phyloP scores from a whole-genome alignment of 2,329 filamentous ascomycete species.

The Aureobasidium melanogenum region DNA sequence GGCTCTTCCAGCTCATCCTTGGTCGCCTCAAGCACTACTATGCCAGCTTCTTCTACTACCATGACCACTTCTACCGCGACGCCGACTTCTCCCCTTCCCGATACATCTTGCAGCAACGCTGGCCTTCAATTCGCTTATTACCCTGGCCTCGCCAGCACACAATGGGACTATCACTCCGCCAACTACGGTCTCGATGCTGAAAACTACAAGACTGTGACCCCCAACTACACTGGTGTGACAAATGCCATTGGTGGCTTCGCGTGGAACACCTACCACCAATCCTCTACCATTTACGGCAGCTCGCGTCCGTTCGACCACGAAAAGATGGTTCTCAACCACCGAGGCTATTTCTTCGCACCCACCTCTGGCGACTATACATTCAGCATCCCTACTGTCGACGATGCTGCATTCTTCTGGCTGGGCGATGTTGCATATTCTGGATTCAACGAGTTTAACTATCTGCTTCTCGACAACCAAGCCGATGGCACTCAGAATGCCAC shows the following conservation, averaged over 20 bases:
- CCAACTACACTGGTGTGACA: not conserved
- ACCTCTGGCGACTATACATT: not conserved
- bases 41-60: not conserved
- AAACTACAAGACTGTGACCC: not conserved
- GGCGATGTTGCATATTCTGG: not conserved
- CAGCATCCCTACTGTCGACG: not conserved
- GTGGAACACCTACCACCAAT: not conserved
- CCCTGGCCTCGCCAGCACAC: not conserved
- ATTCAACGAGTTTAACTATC: not conserved
- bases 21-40: not conserved
- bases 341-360: not conserved
- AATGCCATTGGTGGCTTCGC: not conserved
- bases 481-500: not conserved
- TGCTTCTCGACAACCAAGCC: not conserved
- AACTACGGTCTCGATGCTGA: not conserved
- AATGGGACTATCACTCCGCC: not conserved
- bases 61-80: not conserved
- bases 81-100: not conserved
- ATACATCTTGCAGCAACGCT: not conserved
- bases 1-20: slow-evolving; percentile 9
- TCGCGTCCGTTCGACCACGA: not conserved
- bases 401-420: not conserved
- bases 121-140: not conserved
- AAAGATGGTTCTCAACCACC: not conserved
- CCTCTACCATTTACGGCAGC: not conserved